Conservation (phyloP, 2,329 filamentous ascomycete species). For the Epichloe amarillans region DNA sequence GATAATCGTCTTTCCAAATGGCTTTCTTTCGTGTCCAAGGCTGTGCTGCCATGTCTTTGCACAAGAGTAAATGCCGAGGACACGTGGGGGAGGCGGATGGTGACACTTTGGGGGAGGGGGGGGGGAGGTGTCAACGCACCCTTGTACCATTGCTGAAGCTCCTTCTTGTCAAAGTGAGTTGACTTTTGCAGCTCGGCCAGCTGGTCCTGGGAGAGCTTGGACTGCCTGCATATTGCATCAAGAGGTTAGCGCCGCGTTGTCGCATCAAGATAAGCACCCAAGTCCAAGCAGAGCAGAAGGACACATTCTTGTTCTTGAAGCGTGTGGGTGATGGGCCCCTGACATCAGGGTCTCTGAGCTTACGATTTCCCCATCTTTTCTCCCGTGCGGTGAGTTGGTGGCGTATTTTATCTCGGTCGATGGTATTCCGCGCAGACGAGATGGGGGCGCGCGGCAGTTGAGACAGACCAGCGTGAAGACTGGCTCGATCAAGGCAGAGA, state of each 20-base stretch:
- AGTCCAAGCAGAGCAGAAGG: background rate
- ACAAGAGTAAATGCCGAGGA: background rate
- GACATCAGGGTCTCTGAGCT: background rate
- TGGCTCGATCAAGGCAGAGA: background rate
- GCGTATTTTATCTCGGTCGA: background rate
- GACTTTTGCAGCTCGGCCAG: constrained; percentile 90
- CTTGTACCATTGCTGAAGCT: constrained; percentile 99
- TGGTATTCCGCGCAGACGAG: background rate
- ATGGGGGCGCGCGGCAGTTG: too few relatives aligned
- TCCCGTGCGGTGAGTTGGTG: background rate
- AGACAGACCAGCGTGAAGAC: too few relatives aligned
- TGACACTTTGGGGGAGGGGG: background rate
- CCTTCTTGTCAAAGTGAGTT: constrained; percentile 99
- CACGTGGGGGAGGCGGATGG: background rate
- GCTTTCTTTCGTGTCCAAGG: too few relatives aligned
- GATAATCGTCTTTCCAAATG: too few relatives aligned
- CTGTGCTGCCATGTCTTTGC: too few relatives aligned
- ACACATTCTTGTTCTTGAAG: too few relatives aligned
- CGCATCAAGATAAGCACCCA: background rate
- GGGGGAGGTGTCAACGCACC: constrained; percentile 35
- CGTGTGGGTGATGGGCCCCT: background rate
- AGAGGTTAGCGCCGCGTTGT: constrained; percentile 12
- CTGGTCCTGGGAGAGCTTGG: constrained; percentile 94
- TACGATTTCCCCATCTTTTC: constrained; percentile 8
- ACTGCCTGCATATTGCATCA: constrained; percentile 53